Evolutionary conservation across 805 yeast genomes (phyloP).

Genomic region (Starmerella lactis-condensi): DNA sequence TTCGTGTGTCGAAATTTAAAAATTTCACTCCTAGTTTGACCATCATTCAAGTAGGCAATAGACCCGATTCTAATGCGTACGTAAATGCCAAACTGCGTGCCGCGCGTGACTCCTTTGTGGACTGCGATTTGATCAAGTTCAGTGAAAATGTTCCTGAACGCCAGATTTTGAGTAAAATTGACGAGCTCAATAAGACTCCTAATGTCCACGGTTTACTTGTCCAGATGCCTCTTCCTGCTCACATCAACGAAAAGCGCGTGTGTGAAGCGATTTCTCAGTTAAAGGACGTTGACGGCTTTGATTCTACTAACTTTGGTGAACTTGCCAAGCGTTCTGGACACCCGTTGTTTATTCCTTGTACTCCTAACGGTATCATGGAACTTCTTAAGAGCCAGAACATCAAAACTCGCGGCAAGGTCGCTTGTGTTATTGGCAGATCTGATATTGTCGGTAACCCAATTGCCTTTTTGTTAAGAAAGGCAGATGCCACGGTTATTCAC

Average conservation of each 20-base stretch:
- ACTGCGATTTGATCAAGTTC: slow-evolving; percentile 45
- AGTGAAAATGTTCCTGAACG: slow-evolving; percentile 44
- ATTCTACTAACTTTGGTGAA: slow-evolving; percentile 75
- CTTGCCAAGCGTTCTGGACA: slow-evolving; percentile 69
- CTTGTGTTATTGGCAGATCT: slow-evolving; percentile 88
- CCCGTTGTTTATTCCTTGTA: slow-evolving; percentile 78
- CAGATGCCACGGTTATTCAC: slow-evolving; percentile 71
- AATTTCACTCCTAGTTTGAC: slow-evolving; percentile 58
- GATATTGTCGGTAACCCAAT: slow-evolving; percentile 95
- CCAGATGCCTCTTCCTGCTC: slow-evolving; percentile 76
- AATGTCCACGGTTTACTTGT: slow-evolving; percentile 71
- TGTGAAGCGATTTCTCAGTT: slow-evolving; percentile 63
- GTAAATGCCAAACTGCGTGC: slow-evolving; percentile 83
- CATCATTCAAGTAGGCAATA: slow-evolving; percentile 73
- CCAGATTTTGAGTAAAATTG: slow-evolving; percentile 37
- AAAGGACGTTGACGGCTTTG: slow-evolving; percentile 94
- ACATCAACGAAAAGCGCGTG: slow-evolving; percentile 56
- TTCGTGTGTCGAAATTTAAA: slow-evolving; percentile 27
- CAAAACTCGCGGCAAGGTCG: slow-evolving; percentile 51
- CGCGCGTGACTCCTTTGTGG: slow-evolving; percentile 63
- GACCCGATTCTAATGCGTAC: slow-evolving; percentile 86
- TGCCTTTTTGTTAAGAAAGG: slow-evolving; percentile 58
- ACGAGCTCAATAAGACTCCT: slow-evolving; percentile 50
- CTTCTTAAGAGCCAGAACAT: slow-evolving; percentile 52
- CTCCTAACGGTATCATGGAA: slow-evolving; percentile 83